phyloP scores from a whole-genome alignment of 176 grass and related monocot species.

The Bolboschoenus planiculmis region DNA sequence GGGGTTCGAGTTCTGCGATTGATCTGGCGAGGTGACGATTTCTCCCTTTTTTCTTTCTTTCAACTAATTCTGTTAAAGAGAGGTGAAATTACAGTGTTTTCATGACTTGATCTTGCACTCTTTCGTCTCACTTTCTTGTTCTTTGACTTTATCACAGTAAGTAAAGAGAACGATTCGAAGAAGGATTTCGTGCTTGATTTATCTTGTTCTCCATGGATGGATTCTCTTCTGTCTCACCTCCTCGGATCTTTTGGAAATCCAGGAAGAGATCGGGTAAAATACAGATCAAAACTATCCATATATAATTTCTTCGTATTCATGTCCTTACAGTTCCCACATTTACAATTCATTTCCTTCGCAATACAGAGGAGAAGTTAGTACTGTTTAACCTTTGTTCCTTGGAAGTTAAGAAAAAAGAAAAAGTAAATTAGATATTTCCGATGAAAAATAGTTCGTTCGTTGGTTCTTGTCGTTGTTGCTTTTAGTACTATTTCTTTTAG shows the following conservation, averaged over 20 bases:
- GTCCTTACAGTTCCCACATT: not conserved
- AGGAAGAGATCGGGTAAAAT: slow-evolving; percentile 78
- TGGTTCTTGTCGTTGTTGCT: not conserved
- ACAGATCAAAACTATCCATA: not conserved
- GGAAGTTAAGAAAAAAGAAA: not conserved
- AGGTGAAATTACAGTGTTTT: not conserved
- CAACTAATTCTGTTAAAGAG: not conserved
- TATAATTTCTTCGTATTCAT: not conserved
- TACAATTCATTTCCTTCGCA: not conserved
- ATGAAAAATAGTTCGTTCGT: not conserved
- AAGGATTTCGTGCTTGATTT: not conserved
- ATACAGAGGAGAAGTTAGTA: not conserved
- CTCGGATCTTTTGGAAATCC: slow-evolving; percentile 79
- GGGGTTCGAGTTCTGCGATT: not conserved
- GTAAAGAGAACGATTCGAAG: not conserved
- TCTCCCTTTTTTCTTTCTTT: not conserved
- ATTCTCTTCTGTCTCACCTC: slow-evolving; percentile 44
- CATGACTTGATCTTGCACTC: not conserved
- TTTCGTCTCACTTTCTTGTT: not conserved
- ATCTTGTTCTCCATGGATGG: slow-evolving; percentile 36
- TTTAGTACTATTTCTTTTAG: not conserved
- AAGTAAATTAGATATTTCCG: not conserved
- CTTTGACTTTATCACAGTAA: not conserved
- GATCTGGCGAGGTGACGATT: not conserved
- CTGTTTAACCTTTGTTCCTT: not conserved